Conservation (phyloP, 1,139 yeast species). For the Tardiomyces blankii region DNA sequence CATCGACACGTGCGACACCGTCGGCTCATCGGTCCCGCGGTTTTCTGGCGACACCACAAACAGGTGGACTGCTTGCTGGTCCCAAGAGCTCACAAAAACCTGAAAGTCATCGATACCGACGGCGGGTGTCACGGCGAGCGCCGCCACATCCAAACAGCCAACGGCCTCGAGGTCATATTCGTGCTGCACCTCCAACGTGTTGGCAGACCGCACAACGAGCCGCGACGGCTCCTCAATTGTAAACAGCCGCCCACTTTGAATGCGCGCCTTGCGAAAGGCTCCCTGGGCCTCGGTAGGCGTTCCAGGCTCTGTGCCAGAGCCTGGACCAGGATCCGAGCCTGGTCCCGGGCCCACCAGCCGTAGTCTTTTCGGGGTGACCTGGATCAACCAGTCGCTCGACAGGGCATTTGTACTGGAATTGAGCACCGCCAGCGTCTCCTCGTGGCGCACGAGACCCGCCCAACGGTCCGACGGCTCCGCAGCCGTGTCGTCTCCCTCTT, state of each 20-base stretch:
- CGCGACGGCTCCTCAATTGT: not conserved
- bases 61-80: not conserved
- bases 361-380: not conserved
- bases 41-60: not conserved
- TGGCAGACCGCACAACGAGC: not conserved
- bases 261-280: not conserved
- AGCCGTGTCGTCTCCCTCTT: not conserved
- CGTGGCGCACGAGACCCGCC: not conserved
- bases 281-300: not conserved
- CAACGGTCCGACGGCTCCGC: not conserved
- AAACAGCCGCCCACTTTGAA: not conserved
- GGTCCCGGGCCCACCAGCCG: not conserved
- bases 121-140: not conserved
- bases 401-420: not conserved
- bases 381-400: not conserved
- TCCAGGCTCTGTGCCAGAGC: too few species aligned
- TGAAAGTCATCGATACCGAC: not conserved
- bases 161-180: not conserved
- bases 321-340: not conserved
- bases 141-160: not conserved
- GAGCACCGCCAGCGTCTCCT: not conserved
- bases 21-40: too few species aligned
- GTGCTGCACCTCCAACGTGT: not conserved
- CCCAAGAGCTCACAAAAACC: not conserved
- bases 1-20: not conserved